Base-by-base conservation (phyloP, 371 early-diverging fungal species). In the Mucor piriformis region DNA sequence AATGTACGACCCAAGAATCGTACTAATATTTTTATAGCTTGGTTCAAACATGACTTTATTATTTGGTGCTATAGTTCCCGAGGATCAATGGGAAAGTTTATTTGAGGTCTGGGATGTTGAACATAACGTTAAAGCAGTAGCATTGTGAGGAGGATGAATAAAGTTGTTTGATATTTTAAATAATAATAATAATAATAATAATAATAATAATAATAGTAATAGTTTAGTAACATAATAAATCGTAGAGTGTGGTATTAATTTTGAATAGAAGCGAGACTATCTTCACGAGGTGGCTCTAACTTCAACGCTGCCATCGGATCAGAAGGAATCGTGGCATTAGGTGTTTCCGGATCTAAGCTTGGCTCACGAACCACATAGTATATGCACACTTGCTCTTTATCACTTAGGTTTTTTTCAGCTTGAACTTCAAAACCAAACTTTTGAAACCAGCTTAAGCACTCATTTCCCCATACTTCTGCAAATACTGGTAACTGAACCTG, bases 41-140 rank as follows among this genome's bases (percentile, higher is more conserved):
- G 74, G 79, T 5, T 63, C 49, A 13, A 65, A 66, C 13, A 69
- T 80, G 76, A 67, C 67, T 0, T 48, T 67, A n/a, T 34, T 80
- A 24, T 80, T 80, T 50, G 80, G 80, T 6, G 64, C 73, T 15
- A 67, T 80, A 49, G 69, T 80, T 5, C 73, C 77, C 11, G 63
- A 65, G 23, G 70, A 74, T 21, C 66, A 75, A 60, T 80, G 80
- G 80, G 61, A 72, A 3, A 49, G 49, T 10, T 51, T 76, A 15
- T 80, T 80, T 63, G 75, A 64, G 18, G 51, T 18, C 10, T 33
- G 35, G 20, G 66, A 60, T 33, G 33, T 59, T n/a, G 64, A 64
- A 20, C 58, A 58, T 25, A 10, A 29, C 25, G 16, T 29, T 4
- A 27, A 49, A 16, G 5, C 23, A 32, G 13, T 49, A 18, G 20